Conservation (phyloP, 2,329 filamentous ascomycete genomes). For the Coleophoma cylindrospora region DNA sequence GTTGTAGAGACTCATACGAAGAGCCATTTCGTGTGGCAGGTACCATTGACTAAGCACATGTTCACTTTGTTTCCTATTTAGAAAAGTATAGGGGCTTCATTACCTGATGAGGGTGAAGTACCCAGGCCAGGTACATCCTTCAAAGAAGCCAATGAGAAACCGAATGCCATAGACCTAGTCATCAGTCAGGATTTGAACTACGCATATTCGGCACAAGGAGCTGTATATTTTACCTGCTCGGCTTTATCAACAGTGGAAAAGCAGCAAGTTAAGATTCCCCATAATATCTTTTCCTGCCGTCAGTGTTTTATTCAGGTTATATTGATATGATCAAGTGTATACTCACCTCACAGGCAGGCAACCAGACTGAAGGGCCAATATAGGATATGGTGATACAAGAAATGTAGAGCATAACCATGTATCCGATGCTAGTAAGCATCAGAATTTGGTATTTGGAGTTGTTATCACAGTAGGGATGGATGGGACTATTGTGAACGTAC, state of each 20-base stretch:
- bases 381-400: constrained; percentile 44
- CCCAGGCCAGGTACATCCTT: constrained; percentile 49
- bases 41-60: constrained; percentile 47
- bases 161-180: constrained; percentile 19
- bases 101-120: constrained; percentile 43
- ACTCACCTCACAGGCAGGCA: constrained; percentile 38
- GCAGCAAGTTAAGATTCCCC: constrained; percentile 29
- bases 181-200: constrained; percentile 4
- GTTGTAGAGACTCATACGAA: constrained; percentile 52
- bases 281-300: constrained; percentile 28
- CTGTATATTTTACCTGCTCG: constrained; percentile 26
- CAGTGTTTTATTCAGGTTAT: too few relatives aligned
- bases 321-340: too few relatives aligned
- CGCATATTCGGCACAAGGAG: too few relatives aligned
- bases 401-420: constrained; percentile 43
- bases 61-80: background rate
- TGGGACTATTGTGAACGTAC: background rate
- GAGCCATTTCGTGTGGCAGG: constrained; percentile 49
- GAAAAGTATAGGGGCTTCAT: too few relatives aligned
- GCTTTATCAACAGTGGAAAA: constrained; percentile 27
- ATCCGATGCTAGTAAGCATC: constrained; percentile 30
- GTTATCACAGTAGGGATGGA: too few relatives aligned
- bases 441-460: background rate
- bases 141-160: constrained; percentile 38
- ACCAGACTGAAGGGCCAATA: constrained; percentile 40